Base-by-base conservation (phyloP, 495 filamentous ascomycete genomes). In the Penicillium canescens region DNA sequence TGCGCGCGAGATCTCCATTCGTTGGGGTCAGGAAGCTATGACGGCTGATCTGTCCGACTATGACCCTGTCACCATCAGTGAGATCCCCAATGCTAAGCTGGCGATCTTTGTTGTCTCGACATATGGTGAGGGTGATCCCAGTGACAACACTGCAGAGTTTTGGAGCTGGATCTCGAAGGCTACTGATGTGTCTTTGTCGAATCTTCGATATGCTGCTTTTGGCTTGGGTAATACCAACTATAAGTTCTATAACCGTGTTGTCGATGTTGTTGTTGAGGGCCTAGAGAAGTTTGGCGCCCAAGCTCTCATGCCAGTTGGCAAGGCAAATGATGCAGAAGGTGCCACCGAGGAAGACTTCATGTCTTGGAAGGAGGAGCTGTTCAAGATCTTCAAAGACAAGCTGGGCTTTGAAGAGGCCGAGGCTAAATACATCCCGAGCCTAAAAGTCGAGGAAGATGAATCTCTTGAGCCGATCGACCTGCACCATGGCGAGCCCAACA, bases 91-190 rank as follows among this genome's bases (percentile, higher is more conserved):
- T 4, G 43, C 62, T 5, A 79, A 79, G 52, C 40, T 78, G 16
- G 77, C 69, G 4, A 73, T 82, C 11, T 81, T 82, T 54, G 62
- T 82, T 16, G 59, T 80, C 16, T 78, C 78, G 3, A 83, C 80
- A 0, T 83, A 78, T 44, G 81, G 81, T 20, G 79, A 83, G 49
- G 80, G 81, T 3, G 80, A 82, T 47, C 78, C 80, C 2, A 73
- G 66, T 54, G 79, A 83, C 42, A 83, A 83, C 45, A 70, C 76
- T 3, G 65, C 64, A 4, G 68, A 68, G 16, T 72, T 82, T 45
- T 75, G 73, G 68, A 72, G 72, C 21, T 78, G 71, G 75, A 52
- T 79, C 41, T 64, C 54, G 37, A 66, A 64, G 44, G 56, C 60
- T 18, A 40, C 55, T 8, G 57, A 67, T 7, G 55, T 57, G 2